phyloP scores from a whole-genome alignment of 2,329 filamentous ascomycete genomes.

The Onygenales sp. region DNA sequence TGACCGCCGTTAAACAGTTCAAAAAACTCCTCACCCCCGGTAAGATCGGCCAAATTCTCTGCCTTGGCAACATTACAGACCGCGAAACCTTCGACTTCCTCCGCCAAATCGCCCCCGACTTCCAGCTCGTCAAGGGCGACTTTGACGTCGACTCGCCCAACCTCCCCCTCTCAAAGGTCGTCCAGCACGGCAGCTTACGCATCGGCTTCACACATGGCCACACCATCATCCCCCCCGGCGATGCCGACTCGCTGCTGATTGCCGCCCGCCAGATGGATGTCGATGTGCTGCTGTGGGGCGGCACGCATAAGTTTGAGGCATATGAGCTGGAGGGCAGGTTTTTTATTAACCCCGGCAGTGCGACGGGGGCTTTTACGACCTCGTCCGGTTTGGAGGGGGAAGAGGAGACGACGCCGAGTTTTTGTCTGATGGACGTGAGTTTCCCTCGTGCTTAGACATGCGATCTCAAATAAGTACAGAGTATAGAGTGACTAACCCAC shows the following conservation, averaged over 20 bases:
- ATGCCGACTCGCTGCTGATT: slow-evolving; percentile 57
- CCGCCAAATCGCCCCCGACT: slow-evolving; percentile 61
- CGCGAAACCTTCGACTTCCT: slow-evolving; percentile 73
- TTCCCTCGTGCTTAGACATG: neutral
- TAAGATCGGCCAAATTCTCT: slow-evolving; percentile 74
- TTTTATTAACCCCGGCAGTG: slow-evolving; percentile 61
- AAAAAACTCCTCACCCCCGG: slow-evolving; percentile 75
- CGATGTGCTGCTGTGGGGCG: slow-evolving; percentile 59
- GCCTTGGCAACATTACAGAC: slow-evolving; percentile 71
- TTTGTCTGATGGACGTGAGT: slow-evolving; percentile 96
- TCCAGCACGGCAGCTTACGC: slow-evolving; percentile 57
- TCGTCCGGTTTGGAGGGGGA: slow-evolving; percentile 50
- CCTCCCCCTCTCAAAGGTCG: slow-evolving; percentile 57
- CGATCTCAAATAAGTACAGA: neutral
- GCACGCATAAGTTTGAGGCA: slow-evolving; percentile 60
- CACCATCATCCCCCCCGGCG: slow-evolving; percentile 57
- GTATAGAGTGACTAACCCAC: slow-evolving; percentile 13
- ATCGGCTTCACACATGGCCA: slow-evolving; percentile 65
- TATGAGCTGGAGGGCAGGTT: slow-evolving; percentile 65
- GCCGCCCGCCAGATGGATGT: slow-evolving; percentile 63
- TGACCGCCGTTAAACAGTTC: slow-evolving; percentile 47
- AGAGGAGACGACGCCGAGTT: slow-evolving; percentile 77
- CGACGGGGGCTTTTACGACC: slow-evolving; percentile 56
- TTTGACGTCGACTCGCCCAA: slow-evolving; percentile 60
- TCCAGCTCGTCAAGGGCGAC: slow-evolving; percentile 62